These are phyloP conservation scores for Phytophthora lateralis DNA, from an alignment of 352 stramenopile genomes.

Conservation along the genomic window DNA sequence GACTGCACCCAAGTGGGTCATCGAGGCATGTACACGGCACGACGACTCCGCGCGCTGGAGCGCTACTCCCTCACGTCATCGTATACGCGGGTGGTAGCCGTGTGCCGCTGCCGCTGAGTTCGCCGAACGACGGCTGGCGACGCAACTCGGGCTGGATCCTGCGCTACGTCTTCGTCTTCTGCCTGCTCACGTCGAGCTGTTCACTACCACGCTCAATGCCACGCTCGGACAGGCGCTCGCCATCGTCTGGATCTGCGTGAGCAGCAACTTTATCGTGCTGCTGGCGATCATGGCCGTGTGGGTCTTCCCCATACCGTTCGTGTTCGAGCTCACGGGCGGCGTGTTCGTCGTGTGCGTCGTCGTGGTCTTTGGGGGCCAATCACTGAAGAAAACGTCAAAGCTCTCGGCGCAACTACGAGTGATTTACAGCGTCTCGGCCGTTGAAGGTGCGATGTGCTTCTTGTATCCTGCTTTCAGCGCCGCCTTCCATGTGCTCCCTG, in stretches of 20 bases:
- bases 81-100: conserved; percentile 7
- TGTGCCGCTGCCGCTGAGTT: conserved; percentile 20
- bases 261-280: conserved; percentile 30
- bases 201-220: conserved; percentile 12
- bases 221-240: conserved; percentile 21
- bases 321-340: conserved; percentile 29
- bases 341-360: conserved; percentile 18
- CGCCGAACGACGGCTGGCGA: conserved; percentile 18
- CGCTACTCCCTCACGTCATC: conserved; percentile 16
- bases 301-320: conserved; percentile 34
- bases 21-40: conserved; percentile 10
- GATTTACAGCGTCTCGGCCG: conserved; percentile 10
- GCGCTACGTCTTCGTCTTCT: conserved; percentile 23
- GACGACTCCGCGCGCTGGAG: conserved; percentile 14
- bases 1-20: conserved; percentile 16
- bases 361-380: conserved; percentile 11
- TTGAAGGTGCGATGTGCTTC: conserved; percentile 20
- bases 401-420: conserved; percentile 11
- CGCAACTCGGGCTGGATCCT: conserved; percentile 18
- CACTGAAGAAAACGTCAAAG: conserved; percentile 8
- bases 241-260: conserved; percentile 20
- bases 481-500: conserved; percentile 10
- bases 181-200: conserved; percentile 15
- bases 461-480: conserved; percentile 28
- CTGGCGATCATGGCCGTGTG: conserved; percentile 23